A percentile compares a stretch with the other conserved stretches of the same genome.
phyloP scores from a whole-genome alignment of 352 stramenopile species.

The Globisporangium canariense region DNA sequence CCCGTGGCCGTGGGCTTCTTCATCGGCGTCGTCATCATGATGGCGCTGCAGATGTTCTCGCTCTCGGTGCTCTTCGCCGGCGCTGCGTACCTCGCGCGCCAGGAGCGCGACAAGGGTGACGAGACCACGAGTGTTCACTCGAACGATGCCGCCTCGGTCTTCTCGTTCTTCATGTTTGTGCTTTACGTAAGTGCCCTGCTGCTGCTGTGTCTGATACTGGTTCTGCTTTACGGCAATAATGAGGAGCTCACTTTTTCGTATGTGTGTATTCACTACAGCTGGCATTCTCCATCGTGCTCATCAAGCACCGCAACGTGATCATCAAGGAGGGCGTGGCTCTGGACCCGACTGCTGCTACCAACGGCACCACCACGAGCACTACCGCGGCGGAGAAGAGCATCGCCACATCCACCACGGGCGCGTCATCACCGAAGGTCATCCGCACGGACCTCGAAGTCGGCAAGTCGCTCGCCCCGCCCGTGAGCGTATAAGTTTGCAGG shows the following conservation, averaged over 20 bases:
- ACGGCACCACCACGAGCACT: constrained; percentile 11
- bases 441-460: constrained; percentile 57
- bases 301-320: constrained; percentile 78
- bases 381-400: constrained; percentile 46
- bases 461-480: constrained; percentile 55
- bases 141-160: constrained; percentile 72
- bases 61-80: constrained; percentile 75
- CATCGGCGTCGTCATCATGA: constrained; percentile 89
- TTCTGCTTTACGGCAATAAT: background rate
- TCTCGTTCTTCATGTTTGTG: constrained; percentile 87
- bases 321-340: constrained; percentile 67
- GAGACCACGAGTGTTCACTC: constrained; percentile 65
- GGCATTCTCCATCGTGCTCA: constrained; percentile 58
- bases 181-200: constrained; percentile 62
- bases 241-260: background rate
- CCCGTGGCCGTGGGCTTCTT: constrained; percentile 86
- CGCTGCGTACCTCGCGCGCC: constrained; percentile 62
- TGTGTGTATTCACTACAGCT: constrained; percentile 25
- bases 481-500: constrained; percentile 49
- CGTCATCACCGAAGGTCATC: constrained; percentile 61
- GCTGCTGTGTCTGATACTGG: background rate
- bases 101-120: constrained; percentile 53
- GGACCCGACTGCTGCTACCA: constrained; percentile 29
- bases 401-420: constrained; percentile 20
- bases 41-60: constrained; percentile 87